phyloP scores from a whole-genome alignment of 352 stramenopile species.

The Globisporangium barbulae region DNA sequence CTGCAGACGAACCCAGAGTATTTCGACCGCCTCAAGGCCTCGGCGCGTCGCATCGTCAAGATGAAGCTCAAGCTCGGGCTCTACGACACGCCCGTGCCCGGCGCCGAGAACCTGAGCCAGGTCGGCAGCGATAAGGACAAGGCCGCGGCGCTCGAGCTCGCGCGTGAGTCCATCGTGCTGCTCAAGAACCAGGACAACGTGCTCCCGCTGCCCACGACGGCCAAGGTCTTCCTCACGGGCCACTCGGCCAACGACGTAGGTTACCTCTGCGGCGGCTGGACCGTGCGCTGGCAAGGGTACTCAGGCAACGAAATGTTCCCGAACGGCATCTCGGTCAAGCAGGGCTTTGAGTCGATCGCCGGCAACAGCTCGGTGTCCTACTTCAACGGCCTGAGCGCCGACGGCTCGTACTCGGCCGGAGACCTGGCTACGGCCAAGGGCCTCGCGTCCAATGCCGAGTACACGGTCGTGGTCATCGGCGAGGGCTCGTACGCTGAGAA shows the following conservation, averaged over 20 bases:
- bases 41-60: slow-evolving; percentile 59
- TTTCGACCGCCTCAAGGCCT: slow-evolving; percentile 48
- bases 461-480: slow-evolving; percentile 79
- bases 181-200: slow-evolving; percentile 72
- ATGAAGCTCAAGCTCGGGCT: slow-evolving; percentile 75
- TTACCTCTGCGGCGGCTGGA: slow-evolving; percentile 78
- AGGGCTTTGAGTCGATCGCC: slow-evolving; percentile 40
- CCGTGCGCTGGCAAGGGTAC: slow-evolving; percentile 83
- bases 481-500: slow-evolving; percentile 84
- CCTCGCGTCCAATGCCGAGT: slow-evolving; percentile 41
- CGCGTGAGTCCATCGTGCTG: slow-evolving; percentile 82
- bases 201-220: slow-evolving; percentile 39
- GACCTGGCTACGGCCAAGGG: slow-evolving; percentile 55
- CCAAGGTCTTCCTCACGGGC: slow-evolving; percentile 62
- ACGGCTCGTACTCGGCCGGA: slow-evolving; percentile 49
- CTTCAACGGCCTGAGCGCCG: slow-evolving; percentile 52
- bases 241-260: slow-evolving; percentile 68
- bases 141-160: slow-evolving; percentile 54
- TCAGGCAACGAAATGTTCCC: slow-evolving; percentile 62
- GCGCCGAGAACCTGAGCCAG: slow-evolving; percentile 31
- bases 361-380: slow-evolving; percentile 27
- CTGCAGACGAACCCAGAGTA: slow-evolving; percentile 35
- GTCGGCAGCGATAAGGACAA: slow-evolving; percentile 55
- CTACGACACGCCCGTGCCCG: slow-evolving; percentile 62
- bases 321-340: slow-evolving; percentile 57